Evolutionary conservation across 306 rosid genomes (phyloP), one percentile per base, ranked within the genome.

Genomic region (Lotus japonicus): DNA sequence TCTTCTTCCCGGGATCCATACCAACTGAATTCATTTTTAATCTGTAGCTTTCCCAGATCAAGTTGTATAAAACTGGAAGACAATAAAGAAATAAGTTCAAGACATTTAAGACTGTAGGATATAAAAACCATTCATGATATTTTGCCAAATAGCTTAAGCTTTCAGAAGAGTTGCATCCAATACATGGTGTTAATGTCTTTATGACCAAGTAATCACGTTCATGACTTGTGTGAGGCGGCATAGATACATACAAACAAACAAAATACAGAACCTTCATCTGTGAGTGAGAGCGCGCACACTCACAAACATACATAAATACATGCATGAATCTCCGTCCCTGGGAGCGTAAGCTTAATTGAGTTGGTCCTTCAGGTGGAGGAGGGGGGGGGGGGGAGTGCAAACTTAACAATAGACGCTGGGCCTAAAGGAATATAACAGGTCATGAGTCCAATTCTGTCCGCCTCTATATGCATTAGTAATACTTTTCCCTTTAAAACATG

Each of bases 1-100:
- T 94, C 97, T 45, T 82, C 82, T 68, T 84, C 99, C 33, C 73
- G 88, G 67, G 82, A 77, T 66, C 97, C 99, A 85, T 90, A 82
- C 99, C 99, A 94, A 73, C 89, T 90, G 79, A 85, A 82, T 80
- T 91, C 83, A 85, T 94, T 94, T 74, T 79, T 76, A 65, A 94
- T 89, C 57, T 66, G 84, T 55, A 94, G 89, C 80, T 84, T 89
- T 68, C 92, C 97, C 79, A 94, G 76, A 79, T 94, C 99, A 82
- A 94, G 99, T 84, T 94, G 99, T 84, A 94, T 94, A 79, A 90
- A 94, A 73, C 99, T 94, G 88, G 66, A 84, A 65, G 51, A 56
- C 16, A 48, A 71, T n/a, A 71, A 35, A 74, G 31, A 13, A 71
- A 55, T 9, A 64, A 66, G 39, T 66, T 43, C 17, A 14, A 17